Percentiles rank a stretch among this genome's conserved stretches.
These are phyloP conservation scores for Geosmithia putterillii DNA, from an alignment of 2,329 filamentous ascomycete species.

Conservation along the genomic window DNA sequence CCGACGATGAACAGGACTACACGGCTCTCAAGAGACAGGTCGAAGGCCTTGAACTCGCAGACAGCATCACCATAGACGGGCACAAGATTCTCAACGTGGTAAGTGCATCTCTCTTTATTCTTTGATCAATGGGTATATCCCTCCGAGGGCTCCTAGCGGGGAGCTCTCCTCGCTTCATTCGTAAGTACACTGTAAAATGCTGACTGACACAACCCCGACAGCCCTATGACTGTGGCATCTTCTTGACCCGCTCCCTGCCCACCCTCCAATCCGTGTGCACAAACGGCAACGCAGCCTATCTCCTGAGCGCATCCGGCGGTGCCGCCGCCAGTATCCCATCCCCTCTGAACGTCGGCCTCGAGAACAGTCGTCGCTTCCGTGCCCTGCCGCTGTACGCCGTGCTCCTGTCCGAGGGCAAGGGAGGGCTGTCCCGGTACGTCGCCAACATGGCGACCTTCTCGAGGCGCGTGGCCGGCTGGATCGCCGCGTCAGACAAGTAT, in stretches of 20 bases:
- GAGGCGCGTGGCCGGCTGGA: slow-evolving; percentile 50
- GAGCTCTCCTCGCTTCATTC: neutral
- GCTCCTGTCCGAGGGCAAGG: slow-evolving; percentile 58
- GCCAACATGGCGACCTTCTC: slow-evolving; percentile 61
- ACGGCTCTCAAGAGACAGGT: slow-evolving; percentile 32
- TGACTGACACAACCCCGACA: slow-evolving; percentile 12
- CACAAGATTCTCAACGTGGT: slow-evolving; percentile 91
- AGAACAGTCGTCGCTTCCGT: slow-evolving; percentile 84
- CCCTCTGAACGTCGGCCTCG: slow-evolving; percentile 75
- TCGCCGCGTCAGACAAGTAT: slow-evolving; percentile 50
- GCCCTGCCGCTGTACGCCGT: slow-evolving; percentile 83
- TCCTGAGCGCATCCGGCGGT: slow-evolving; percentile 26
- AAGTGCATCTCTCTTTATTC: slow-evolving; percentile 16
- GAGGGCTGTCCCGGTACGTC: slow-evolving; percentile 59
- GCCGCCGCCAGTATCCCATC: slow-evolving; percentile 45
- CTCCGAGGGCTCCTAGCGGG: neutral
- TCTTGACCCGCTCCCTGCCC: slow-evolving; percentile 56
- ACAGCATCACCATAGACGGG: slow-evolving; percentile 76
- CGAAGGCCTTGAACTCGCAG: slow-evolving; percentile 64
- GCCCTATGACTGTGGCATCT: slow-evolving; percentile 88
- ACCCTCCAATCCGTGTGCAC: slow-evolving; percentile 54
- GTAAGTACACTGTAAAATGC: neutral
- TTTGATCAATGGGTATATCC: slow-evolving; percentile 1
- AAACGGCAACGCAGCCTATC: slow-evolving; percentile 79
- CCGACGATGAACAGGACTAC: slow-evolving; percentile 48